Conservation (phyloP, 2,329 filamentous ascomycete species). For the Diaporthe velutina region DNA sequence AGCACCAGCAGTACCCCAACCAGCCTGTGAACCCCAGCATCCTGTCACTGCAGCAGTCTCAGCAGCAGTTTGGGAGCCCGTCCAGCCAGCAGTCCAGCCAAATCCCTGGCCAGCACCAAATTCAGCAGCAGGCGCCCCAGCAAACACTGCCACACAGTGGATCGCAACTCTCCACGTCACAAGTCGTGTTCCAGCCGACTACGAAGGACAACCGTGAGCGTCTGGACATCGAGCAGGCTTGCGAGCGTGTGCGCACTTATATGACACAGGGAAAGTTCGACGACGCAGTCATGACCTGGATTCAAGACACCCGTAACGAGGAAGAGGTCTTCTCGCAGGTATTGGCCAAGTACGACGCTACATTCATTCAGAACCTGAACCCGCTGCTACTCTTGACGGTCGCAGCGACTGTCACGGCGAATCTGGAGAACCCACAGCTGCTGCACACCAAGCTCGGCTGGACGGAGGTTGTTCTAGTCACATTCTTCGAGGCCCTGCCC, state of each 20-base stretch:
- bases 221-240: slow-evolving; percentile 66
- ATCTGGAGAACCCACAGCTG: slow-evolving; percentile 63
- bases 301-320: slow-evolving; percentile 68
- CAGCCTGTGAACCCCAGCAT: slow-evolving; percentile 37
- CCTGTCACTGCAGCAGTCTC: slow-evolving; percentile 35
- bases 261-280: slow-evolving; percentile 74
- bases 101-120: slow-evolving; percentile 31
- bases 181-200: slow-evolving; percentile 54
- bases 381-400: slow-evolving; percentile 74
- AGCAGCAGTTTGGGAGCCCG: slow-evolving; percentile 38
- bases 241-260: slow-evolving; percentile 71
- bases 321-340: slow-evolving; percentile 73
- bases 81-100: slow-evolving; percentile 35
- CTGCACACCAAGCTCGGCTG: slow-evolving; percentile 70
- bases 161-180: slow-evolving; percentile 42
- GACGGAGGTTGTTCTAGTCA: slow-evolving; percentile 71
- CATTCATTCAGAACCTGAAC: slow-evolving; percentile 68
- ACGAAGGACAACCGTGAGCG: slow-evolving; percentile 61
- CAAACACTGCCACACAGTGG: slow-evolving; percentile 30
- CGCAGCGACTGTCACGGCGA: slow-evolving; percentile 72
- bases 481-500: slow-evolving; percentile 62
- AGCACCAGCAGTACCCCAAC: slow-evolving; percentile 29
- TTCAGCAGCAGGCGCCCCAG: slow-evolving; percentile 21
- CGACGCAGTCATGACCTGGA: slow-evolving; percentile 75
- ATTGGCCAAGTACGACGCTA: slow-evolving; percentile 63